These are phyloP conservation scores for Xylaria longipes DNA, from an alignment of 495 filamentous ascomycete genomes.

Conservation along the genomic window DNA sequence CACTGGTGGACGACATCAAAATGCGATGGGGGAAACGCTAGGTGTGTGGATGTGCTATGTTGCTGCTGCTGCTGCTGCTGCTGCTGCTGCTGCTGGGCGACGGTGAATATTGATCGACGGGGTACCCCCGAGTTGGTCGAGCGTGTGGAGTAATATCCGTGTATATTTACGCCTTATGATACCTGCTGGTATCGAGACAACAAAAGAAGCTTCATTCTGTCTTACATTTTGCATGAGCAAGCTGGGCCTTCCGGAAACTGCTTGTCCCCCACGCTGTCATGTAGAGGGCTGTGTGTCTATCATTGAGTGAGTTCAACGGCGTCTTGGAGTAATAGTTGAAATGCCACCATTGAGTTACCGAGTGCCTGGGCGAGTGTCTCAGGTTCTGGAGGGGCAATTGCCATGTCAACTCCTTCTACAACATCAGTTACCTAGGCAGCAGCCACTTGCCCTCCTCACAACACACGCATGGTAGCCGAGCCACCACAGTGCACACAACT, in stretches of 20 bases:
- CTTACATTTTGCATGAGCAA: neutral
- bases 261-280: neutral
- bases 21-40: neutral
- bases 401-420: neutral
- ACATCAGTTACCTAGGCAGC: neutral
- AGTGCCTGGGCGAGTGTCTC: neutral
- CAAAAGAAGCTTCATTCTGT: slow-evolving; percentile 22
- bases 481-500: too few species aligned
- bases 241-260: neutral
- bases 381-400: too few species aligned
- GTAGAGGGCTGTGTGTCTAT: neutral
- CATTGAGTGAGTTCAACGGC: neutral
- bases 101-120: slow-evolving; percentile 12
- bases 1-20: neutral
- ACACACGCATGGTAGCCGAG: too few species aligned
- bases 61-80: too few species aligned
- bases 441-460: neutral
- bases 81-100: slow-evolving; percentile 19
- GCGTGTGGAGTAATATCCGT: slow-evolving; percentile 31
- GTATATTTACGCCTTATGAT: slow-evolving; percentile 31
- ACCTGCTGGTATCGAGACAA: slow-evolving; percentile 24
- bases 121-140: slow-evolving; percentile 10
- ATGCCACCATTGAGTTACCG: neutral
- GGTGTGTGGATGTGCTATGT: slow-evolving; percentile 2
- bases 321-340: neutral